Evolutionary conservation across 1,284 basidiomycete genomes (phyloP).

Genomic region (Stereum hirsutum): DNA sequence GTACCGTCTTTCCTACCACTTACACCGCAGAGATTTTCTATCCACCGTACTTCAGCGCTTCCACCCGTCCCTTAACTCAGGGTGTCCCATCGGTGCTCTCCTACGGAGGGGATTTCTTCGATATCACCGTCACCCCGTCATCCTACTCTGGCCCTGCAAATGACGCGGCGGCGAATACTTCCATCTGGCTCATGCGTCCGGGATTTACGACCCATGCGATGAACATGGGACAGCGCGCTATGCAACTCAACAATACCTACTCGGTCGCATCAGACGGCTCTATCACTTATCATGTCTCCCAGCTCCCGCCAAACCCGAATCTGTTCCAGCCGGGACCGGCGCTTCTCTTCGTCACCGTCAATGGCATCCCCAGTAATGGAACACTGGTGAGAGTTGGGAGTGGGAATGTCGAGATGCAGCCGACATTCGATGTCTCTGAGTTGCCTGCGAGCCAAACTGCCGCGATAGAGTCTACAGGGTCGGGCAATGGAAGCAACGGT

Average conservation of each 20-base stretch:
- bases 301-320: conserved; percentile 75
- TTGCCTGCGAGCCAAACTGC: conserved; percentile 54
- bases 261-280: conserved; percentile 73
- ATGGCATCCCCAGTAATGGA: conserved; percentile 80
- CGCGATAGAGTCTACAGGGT: too few species aligned
- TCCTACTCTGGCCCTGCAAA: conserved; percentile 63
- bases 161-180: conserved; percentile 67
- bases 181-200: conserved; percentile 73
- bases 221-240: conserved; percentile 85
- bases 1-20: conserved; percentile 72
- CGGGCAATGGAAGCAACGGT: too few species aligned
- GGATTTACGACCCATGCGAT: conserved; percentile 95
- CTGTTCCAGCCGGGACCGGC: conserved; percentile 83
- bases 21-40: conserved; percentile 87
- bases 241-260: conserved; percentile 76
- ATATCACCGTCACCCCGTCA: conserved; percentile 48
- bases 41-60: conserved; percentile 72
- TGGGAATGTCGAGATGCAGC: conserved; percentile 67
- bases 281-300: conserved; percentile 68
- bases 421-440: conserved; percentile 29
- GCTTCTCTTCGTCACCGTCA: conserved; percentile 71
- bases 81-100: conserved; percentile 67
- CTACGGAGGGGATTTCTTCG: conserved; percentile 85
- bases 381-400: conserved; percentile 71
- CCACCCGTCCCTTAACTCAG: conserved; percentile 60